These are phyloP conservation scores for Heimioporus retisporus DNA, from an alignment of 1,284 basidiomycete genomes.

Conservation along the genomic window DNA sequence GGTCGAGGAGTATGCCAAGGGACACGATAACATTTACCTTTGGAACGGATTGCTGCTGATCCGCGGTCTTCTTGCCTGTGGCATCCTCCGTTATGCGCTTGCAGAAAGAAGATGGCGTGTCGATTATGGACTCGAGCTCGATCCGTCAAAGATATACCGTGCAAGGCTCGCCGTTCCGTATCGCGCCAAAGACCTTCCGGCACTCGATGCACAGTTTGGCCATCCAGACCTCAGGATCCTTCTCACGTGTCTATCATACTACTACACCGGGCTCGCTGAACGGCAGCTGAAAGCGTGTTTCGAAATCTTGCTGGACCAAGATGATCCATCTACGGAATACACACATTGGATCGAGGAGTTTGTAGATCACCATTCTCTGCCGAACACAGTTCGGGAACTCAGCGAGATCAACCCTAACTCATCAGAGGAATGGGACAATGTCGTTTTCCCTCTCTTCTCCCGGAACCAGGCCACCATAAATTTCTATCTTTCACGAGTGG, in stretches of 20 bases:
- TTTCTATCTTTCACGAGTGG: not conserved
- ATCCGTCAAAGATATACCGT: conserved; percentile 22
- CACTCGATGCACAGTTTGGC: conserved; percentile 61
- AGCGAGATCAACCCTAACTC: conserved; percentile 54
- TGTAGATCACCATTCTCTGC: conserved; percentile 25
- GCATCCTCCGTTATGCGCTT: conserved; percentile 52
- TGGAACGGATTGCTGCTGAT: conserved; percentile 52
- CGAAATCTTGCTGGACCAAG: conserved; percentile 49
- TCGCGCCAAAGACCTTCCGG: conserved; percentile 60
- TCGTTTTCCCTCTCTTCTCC: conserved; percentile 47
- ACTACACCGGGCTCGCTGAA: conserved; percentile 55
- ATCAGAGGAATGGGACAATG: conserved; percentile 39
- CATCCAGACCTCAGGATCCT: conserved; percentile 61
- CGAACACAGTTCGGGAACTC: conserved; percentile 40
- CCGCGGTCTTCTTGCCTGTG: conserved; percentile 54
- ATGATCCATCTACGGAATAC: conserved; percentile 56
- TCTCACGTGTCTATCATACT: conserved; percentile 41
- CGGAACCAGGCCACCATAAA: conserved; percentile 50
- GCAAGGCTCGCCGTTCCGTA: conserved; percentile 62
- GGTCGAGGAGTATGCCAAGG: conserved; percentile 23
- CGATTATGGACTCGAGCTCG: conserved; percentile 54
- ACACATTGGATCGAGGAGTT: conserved; percentile 48
- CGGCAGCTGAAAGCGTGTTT: conserved; percentile 52
- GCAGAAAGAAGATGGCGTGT: conserved; percentile 57
- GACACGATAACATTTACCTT: conserved; percentile 16